Base-by-base conservation (phyloP, 2,329 filamentous ascomycete genomes). In the Cladosporium sp. region DNA sequence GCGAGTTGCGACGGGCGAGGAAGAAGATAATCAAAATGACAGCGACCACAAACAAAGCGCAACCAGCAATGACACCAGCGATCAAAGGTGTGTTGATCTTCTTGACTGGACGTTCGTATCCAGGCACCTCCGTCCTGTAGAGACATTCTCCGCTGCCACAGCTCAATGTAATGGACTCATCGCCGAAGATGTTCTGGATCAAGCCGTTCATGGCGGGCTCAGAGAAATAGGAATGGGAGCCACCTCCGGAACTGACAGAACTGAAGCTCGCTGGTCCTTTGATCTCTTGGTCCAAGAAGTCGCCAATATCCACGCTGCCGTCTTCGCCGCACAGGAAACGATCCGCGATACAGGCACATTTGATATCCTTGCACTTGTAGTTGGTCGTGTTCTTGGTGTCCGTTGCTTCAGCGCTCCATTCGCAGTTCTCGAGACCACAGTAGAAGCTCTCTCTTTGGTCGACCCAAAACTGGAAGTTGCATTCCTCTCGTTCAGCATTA, bases 381-480 rank as follows among this genome's bases (percentile, higher is more conserved):
- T 81, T 83, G 1, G 93, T 97, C 58, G 83, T 86, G 75, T 99
- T 99, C 67, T 84, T 83, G 55, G 83, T 78, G 36, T 87, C 82
- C 57, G 84, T 82, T 60, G 87, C 87, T 59, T 89, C 82, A 71
- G 88, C 85, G 52, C 76, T 82, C 68, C 90, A 94, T 15, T 84
- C 76, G 77, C 94, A 99, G 15, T 87, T 88, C 68, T 90, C 85
- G 60, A 99, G 80, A 63, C 88, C 87, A 77, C 95, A 99, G 75
- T 96, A 99, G 79, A 99, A 99, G 1, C 94, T 97, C 76, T 99
- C 94, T 63, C 84, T 81, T 66, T 93, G 84, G 67, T 95, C 92
- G 50, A 99, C 91, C 93, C 94, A 99, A 76, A 99, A 99, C 75
- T 99, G 94, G 67, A 99, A 99, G 72, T 96, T 94, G 70, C 94